phyloP scores from a whole-genome alignment of 768 basidiomycete species.

The Psilocybe sp. region DNA sequence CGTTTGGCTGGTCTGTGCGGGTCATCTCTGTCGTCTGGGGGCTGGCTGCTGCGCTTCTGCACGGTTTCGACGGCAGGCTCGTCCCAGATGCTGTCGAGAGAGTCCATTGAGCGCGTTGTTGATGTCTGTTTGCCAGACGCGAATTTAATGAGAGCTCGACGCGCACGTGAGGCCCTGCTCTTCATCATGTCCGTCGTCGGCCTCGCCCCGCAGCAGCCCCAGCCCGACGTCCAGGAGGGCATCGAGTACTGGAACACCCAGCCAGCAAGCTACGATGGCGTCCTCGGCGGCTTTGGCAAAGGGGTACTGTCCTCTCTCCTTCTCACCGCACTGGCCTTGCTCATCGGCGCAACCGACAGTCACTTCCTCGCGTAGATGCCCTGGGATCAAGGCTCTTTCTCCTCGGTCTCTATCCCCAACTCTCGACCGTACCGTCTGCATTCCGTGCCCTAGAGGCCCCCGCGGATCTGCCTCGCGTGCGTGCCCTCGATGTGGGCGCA shows the following conservation, averaged over 20 bases:
- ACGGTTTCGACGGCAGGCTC: slow-evolving; percentile 37
- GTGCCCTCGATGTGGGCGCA: slow-evolving; percentile 91
- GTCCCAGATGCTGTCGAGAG: slow-evolving; percentile 62
- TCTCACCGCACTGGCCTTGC: slow-evolving; percentile 10
- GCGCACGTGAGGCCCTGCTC: slow-evolving; percentile 18
- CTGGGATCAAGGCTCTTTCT: slow-evolving; percentile 88
- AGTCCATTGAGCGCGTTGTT: slow-evolving; percentile 45
- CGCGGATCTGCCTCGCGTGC: slow-evolving; percentile 31
- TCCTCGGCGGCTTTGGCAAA: slow-evolving; percentile 60
- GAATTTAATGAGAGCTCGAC: slow-evolving; percentile 14
- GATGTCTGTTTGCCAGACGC: slow-evolving; percentile 31
- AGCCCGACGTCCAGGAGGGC: slow-evolving; percentile 67
- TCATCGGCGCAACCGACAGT: slow-evolving; percentile 36
- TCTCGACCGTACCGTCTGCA: slow-evolving; percentile 75
- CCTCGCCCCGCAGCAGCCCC: slow-evolving; percentile 18
- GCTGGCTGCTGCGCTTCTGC: slow-evolving; percentile 14
- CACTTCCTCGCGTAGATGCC: slow-evolving; percentile 87
- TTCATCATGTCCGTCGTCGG: slow-evolving; percentile 5
- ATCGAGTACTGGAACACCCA: slow-evolving; percentile 85
- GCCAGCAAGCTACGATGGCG: slow-evolving; percentile 82
- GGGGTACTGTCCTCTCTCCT: slow-evolving; percentile 48
- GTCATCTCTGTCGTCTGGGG: slow-evolving; percentile 18
- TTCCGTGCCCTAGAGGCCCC: slow-evolving; percentile 44
- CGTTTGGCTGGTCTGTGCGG: slow-evolving; percentile 31
- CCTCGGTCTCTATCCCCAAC: slow-evolving; percentile 74